Conservation (phyloP, 441 rosid species). For the Eutrema salsugineum region DNA sequence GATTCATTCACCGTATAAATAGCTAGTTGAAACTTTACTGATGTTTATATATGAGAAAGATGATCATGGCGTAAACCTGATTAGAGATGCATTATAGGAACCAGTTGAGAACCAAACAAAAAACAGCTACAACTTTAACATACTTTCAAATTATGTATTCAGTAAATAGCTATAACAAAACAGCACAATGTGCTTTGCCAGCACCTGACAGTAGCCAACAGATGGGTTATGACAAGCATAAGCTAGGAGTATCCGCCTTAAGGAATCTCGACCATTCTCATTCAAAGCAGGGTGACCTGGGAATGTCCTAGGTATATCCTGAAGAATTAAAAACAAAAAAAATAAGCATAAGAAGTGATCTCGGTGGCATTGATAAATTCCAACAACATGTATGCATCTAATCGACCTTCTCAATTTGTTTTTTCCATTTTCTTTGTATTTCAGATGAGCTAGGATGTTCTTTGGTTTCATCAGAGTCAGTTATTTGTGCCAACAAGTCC, state of each 20-base stretch:
- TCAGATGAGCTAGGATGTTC: slow-evolving; percentile 33
- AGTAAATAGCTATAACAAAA: background rate
- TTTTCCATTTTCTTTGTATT: slow-evolving; percentile 47
- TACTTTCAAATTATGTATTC: background rate
- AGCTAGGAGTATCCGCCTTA: slow-evolving; percentile 65
- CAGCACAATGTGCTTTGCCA: background rate
- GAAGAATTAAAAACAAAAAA: slow-evolving; percentile 18
- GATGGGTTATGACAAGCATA: slow-evolving; percentile 71
- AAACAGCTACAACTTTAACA: background rate
- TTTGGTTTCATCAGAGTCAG: slow-evolving; percentile 33
- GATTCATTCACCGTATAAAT: background rate
- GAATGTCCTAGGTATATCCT: slow-evolving; percentile 75
- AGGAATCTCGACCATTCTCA: slow-evolving; percentile 62
- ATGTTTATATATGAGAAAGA: too few relatives aligned
- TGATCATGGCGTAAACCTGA: background rate
- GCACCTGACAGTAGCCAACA: slow-evolving; percentile 80
- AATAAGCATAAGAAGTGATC: slow-evolving; percentile 39
- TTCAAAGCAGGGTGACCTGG: slow-evolving; percentile 77
- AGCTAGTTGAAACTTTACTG: too few relatives aligned
- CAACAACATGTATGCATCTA: slow-evolving; percentile 47
- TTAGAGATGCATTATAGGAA: background rate
- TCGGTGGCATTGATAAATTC: slow-evolving; percentile 40
- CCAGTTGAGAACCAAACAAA: too few relatives aligned
- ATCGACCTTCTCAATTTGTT: slow-evolving; percentile 75
- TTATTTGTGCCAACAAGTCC: slow-evolving; percentile 50